Evolutionary conservation across 1,284 basidiomycete genomes (phyloP), one percentile per base, ranked within the genome.

Genomic region (Tremellales sp.): DNA sequence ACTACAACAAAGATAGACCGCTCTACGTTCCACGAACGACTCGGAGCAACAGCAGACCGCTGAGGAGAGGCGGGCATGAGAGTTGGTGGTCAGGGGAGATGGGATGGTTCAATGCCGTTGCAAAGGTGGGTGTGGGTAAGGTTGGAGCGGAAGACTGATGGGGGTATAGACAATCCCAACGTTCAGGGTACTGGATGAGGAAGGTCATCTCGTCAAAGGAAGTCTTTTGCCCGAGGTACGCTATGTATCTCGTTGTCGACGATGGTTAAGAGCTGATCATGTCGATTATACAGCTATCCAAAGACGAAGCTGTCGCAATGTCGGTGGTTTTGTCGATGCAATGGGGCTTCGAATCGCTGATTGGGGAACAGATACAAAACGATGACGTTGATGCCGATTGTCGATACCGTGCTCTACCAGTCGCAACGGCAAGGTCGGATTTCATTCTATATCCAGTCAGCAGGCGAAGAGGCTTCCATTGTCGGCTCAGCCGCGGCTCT

Each of bases 341-440:
- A 10, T 10, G 29, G 10, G 29, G 10, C 10, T 10, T 31, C 29
- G 16, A 10, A 31, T 16, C 16, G 16, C 29, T 31, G 29, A 31
- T 31, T 16, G 10, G 29, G 16, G 10, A 16, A 16, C 53, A 85
- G 83, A 56, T 86, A 92, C 62, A 82, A 86, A 68, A 77, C 83
- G 48, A 92, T 92, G 88, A 80, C 82, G 28, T 77, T 91, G 19
- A 76, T 94, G 33, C 91, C 91, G 0, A 81, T 83, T 28, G 76
- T 94, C 63, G 91, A 95, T 73, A 91, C 84, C 55, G 77, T 93
- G 22, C 77, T 95, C 18, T 89, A 92, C 74, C 93, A 92, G 62
- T 82, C 92, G 3, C 91, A 95, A 68, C 80, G 91, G 14, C 91
- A 95, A 71, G 91, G 91, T 24, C 88, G 92, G 64, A 91, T 93